phyloP scores from a whole-genome alignment of 2,329 filamentous ascomycete species.

The Ascochyta viciae-villosae region DNA sequence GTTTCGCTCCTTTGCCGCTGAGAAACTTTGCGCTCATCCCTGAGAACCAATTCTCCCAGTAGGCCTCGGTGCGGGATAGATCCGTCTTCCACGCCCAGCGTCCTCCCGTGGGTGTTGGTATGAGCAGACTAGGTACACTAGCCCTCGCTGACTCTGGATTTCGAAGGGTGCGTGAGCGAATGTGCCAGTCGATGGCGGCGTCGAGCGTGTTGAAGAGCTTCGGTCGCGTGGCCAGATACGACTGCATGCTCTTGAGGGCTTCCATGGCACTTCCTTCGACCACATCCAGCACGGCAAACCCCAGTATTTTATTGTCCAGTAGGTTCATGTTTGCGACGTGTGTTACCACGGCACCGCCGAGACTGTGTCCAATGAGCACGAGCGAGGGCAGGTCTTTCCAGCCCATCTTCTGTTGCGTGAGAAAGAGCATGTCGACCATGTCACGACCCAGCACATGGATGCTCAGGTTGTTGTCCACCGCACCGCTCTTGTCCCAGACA shows the following conservation, averaged over 20 bases:
- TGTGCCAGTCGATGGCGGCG: slow-evolving; percentile 91
- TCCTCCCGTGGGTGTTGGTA: slow-evolving; percentile 46
- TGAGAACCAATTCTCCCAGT: slow-evolving; percentile 93
- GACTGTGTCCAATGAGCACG: slow-evolving; percentile 87
- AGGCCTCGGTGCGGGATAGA: slow-evolving; percentile 80
- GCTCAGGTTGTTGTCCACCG: slow-evolving; percentile 67
- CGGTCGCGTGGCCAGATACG: slow-evolving; percentile 84
- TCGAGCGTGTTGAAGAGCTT: slow-evolving; percentile 77
- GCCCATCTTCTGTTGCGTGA: slow-evolving; percentile 70
- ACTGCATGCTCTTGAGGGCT: slow-evolving; percentile 91
- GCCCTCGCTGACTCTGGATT: slow-evolving; percentile 83
- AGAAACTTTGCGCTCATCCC: slow-evolving; percentile 90
- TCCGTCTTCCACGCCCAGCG: slow-evolving; percentile 86
- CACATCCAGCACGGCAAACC: slow-evolving; percentile 90
- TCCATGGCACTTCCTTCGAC: slow-evolving; percentile 96
- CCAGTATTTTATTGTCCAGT: slow-evolving; percentile 74
- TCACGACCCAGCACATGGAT: slow-evolving; percentile 77
- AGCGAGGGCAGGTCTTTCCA: slow-evolving; percentile 79
- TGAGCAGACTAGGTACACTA: slow-evolving; percentile 83
- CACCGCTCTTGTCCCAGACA: slow-evolving; percentile 49
- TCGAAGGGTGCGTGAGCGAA: slow-evolving; percentile 84
- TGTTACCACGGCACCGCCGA: slow-evolving; percentile 90
- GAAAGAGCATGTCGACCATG: slow-evolving; percentile 71
- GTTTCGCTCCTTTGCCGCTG: slow-evolving; percentile 78
- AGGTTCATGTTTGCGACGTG: slow-evolving; percentile 74